Conservation (phyloP, 805 yeast genomes). For the Yarrowia yakushimensis region DNA sequence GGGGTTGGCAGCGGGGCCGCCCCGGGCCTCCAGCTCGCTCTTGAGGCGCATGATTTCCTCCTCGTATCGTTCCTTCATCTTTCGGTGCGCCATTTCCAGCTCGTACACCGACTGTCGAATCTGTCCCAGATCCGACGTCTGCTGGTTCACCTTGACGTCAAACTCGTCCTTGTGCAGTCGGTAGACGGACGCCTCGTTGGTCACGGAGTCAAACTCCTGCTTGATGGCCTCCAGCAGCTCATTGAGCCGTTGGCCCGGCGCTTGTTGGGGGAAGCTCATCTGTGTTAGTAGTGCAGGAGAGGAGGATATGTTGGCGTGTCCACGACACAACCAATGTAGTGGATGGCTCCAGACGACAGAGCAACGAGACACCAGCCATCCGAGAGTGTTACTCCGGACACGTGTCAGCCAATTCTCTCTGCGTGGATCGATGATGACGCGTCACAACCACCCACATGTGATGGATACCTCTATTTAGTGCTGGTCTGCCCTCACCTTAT, state of each 20-base stretch:
- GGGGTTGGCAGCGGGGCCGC: conserved; percentile 50
- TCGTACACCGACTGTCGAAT: conserved; percentile 92
- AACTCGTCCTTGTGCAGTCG: conserved; percentile 90
- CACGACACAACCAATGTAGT: no score
- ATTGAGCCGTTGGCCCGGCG: conserved; percentile 45
- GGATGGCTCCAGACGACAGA: no score
- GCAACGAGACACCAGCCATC: no score
- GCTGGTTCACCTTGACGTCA: conserved; percentile 71
- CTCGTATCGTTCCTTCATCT: conserved; percentile 93
- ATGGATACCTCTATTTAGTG: not conserved
- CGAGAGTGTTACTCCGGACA: not conserved
- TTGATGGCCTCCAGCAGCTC: conserved; percentile 90
- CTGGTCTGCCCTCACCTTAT: no score
- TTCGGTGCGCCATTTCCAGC: conserved; percentile 88
- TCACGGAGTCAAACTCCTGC: conserved; percentile 81
- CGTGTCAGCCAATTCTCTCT: no score
- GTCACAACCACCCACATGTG: not conserved
- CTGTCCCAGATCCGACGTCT: conserved; percentile 87
- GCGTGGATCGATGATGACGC: not conserved
- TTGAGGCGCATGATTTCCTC: conserved; percentile 85
- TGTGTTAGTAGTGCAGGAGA: not conserved
- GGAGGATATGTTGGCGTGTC: no score
- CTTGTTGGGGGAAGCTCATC: conserved; percentile 28
- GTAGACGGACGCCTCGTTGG: conserved; percentile 79
- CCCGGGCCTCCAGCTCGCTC: conserved; percentile 78